Conservation (phyloP, 306 rosid species). For the Castanea sativa region DNA sequence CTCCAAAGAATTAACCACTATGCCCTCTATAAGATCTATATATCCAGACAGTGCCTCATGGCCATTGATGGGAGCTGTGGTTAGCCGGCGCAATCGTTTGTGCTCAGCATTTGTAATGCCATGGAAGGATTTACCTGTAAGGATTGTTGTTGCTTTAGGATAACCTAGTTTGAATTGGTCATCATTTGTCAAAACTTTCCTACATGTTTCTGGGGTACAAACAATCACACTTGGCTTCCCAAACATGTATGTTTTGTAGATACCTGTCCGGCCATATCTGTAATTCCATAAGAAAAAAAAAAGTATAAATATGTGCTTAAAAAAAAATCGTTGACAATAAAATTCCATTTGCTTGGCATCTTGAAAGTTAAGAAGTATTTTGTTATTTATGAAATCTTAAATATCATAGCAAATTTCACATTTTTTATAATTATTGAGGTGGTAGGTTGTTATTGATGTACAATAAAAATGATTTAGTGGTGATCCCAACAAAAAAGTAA, state of each 20-base stretch:
- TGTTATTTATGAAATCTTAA: no score
- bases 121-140: not conserved
- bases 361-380: not conserved
- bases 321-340: not conserved
- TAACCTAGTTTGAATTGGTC: conserved; percentile 19
- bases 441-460: no score
- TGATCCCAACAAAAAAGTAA: no score
- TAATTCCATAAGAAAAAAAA: not conserved
- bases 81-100: conserved; percentile 24
- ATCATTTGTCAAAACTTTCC: conserved; percentile 19
- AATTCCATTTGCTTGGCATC: not conserved
- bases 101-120: conserved; percentile 10
- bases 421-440: no score
- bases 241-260: conserved; percentile 30
- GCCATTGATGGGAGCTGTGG: conserved; percentile 16
- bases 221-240: conserved; percentile 22
- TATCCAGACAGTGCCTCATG: conserved; percentile 3
- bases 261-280: conserved; percentile 28
- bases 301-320: not conserved
- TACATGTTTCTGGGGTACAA: conserved; percentile 14
- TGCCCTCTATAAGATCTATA: conserved; percentile 17
- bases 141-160: conserved; percentile 3
- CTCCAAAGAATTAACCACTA: not conserved
- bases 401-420: no score
- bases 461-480: no score